Conservation (phyloP, 2,329 filamentous ascomycete genomes). For the Fusarium sp. region DNA sequence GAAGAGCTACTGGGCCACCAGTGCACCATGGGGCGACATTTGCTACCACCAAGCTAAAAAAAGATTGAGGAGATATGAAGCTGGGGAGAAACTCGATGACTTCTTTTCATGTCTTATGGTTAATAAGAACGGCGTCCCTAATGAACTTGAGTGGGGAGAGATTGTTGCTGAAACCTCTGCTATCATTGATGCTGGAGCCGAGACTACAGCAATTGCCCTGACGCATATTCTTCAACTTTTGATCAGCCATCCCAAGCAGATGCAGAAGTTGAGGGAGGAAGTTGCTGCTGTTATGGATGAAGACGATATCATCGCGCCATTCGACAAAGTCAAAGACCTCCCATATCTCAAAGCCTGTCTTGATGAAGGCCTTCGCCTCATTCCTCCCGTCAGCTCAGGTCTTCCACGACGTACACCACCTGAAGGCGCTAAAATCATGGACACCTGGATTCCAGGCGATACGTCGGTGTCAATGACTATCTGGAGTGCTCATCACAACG, state of each 20-base stretch:
- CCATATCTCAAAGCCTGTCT: constrained; percentile 65
- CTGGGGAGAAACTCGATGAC: constrained; percentile 68
- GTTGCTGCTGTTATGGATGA: constrained; percentile 57
- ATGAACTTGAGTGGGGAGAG: constrained; percentile 65
- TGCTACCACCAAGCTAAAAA: constrained; percentile 54
- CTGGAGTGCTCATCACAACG: constrained; percentile 54
- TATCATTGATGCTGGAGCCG: constrained; percentile 65
- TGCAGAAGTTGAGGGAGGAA: constrained; percentile 57
- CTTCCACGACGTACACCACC: constrained; percentile 45
- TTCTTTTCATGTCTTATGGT: constrained; percentile 69
- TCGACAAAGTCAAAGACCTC: constrained; percentile 62
- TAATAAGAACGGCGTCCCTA: constrained; percentile 53
- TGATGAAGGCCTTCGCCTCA: constrained; percentile 58
- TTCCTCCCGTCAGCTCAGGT: constrained; percentile 45
- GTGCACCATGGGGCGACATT: constrained; percentile 55
- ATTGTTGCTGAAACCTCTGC: constrained; percentile 66
- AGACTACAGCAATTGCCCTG: constrained; percentile 63
- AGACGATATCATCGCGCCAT: constrained; percentile 58
- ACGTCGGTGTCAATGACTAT: constrained; percentile 55
- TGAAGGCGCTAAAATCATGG: constrained; percentile 47
- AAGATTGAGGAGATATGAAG: constrained; percentile 27
- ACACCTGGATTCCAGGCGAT: constrained; percentile 51
- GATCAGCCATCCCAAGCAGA: constrained; percentile 56
- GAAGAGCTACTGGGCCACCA: constrained; percentile 28
- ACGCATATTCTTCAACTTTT: constrained; percentile 65